Evolutionary conservation across 768 basidiomycete genomes (phyloP), one percentile per base, ranked within the genome.

Genomic region (Mycena olivaceomarginata): DNA sequence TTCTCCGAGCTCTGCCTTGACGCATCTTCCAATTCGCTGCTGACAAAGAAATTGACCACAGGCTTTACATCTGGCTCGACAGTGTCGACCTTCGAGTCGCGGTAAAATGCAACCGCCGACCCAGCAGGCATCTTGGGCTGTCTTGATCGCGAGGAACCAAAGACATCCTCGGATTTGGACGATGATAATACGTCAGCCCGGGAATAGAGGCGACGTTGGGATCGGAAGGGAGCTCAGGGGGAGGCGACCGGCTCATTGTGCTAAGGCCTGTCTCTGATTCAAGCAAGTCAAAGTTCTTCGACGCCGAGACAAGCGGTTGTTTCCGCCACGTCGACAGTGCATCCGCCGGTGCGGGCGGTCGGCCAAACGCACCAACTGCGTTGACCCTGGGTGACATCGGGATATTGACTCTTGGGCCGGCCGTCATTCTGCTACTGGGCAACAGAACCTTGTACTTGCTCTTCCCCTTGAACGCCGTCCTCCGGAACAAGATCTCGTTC

Each of bases 51-150:
- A 77, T 91, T 93, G 73, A 96, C 94, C 12, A 88, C 78, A 18
- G 88, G 82, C 70, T 88, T 90, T 5, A 88, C 79, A 79, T 92
- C 90, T 48, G 86, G 85, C 72, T 87, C 88, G 43, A 90, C 87
- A 18, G 85, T 83, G 71, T 92, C 91, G 48, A 92, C 88, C 43
- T 89, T 88, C 9, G 91, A 91, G 82, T 92, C 91, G 51, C 94
- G 93, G 83, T 93, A 93, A 84, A 95, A 94, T 46, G 93, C 94
- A 70, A 96, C 93, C 56, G 89, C 90, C 62, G 93, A 92, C 25
- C 94, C 94, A 68, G 86, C 91, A 65, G 94, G 94, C 90, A 95
- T 91, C 83, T 93, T 95, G 6, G 92, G 93, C 77, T 93, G 91
- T 81, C 92, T 89, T 10, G 88, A 80, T 67, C 91, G 91, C 46